phyloP scores from a whole-genome alignment of 1,284 basidiomycete species.

The Moesziomyces sp. region DNA sequence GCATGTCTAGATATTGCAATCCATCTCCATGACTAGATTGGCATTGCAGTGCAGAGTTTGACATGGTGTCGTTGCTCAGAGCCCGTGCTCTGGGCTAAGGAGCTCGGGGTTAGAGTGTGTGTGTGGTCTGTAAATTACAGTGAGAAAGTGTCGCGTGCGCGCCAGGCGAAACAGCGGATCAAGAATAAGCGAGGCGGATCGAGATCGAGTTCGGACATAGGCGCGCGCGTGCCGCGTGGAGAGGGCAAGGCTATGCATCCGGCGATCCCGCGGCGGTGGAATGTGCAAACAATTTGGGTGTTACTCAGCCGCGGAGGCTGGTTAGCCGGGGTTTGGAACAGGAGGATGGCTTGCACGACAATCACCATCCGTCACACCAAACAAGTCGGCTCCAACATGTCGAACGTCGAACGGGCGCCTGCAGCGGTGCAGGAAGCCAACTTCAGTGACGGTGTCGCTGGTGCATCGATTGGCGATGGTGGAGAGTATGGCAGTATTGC shows the following conservation, averaged over 20 bases:
- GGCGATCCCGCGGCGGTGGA: too few relatives aligned
- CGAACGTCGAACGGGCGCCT: background rate
- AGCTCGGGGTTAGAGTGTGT: too few relatives aligned
- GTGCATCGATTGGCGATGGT: background rate
- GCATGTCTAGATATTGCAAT: background rate
- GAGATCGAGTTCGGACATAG: too few relatives aligned
- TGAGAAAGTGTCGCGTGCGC: background rate
- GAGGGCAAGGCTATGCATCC: too few relatives aligned
- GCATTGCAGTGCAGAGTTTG: background rate
- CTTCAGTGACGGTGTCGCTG: constrained; percentile 3
- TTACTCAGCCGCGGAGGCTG: too few relatives aligned
- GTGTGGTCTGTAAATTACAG: background rate
- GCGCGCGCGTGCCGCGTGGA: too few relatives aligned
- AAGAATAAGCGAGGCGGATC: too few relatives aligned
- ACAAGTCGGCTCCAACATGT: background rate
- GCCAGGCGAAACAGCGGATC: too few relatives aligned
- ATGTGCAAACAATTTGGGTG: too few relatives aligned
- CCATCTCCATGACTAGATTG: background rate
- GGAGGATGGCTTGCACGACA: too few relatives aligned
- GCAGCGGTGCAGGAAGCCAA: constrained; percentile 31
- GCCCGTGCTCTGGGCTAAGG: background rate
- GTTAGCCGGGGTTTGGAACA: too few relatives aligned
- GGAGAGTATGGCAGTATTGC: constrained; percentile 8
- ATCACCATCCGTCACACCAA: background rate
- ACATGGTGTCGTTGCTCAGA: too few relatives aligned